Conservation (phyloP, 1,139 yeast genomes). For the Barnettozyma hawaiiensis region DNA sequence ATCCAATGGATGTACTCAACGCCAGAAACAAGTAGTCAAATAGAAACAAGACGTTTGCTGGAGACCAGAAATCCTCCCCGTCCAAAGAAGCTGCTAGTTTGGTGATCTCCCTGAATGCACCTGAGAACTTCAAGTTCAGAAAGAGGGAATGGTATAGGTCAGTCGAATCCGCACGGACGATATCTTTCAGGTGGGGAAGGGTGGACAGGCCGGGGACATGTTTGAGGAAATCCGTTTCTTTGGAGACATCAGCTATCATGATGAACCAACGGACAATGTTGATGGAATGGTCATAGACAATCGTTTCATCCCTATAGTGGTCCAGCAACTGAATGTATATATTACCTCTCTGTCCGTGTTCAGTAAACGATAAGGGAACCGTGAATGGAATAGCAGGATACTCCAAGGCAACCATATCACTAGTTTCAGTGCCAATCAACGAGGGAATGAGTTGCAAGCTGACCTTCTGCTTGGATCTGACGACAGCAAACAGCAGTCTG, state of each 20-base stretch:
- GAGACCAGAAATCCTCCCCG: constrained; percentile 39
- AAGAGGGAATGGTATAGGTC: constrained; percentile 20
- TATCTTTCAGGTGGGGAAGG: background rate
- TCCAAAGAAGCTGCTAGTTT: constrained; percentile 24
- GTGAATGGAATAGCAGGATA: constrained; percentile 32
- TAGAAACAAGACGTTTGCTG: constrained; percentile 35
- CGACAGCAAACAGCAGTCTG: constrained; percentile 22
- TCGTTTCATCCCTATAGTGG: constrained; percentile 12
- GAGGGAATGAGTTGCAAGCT: constrained; percentile 5
- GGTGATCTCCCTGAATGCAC: constrained; percentile 25
- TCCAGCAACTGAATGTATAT: constrained; percentile 28
- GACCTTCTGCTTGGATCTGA: constrained; percentile 18
- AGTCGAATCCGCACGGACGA: constrained; percentile 9
- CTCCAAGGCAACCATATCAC: constrained; percentile 26
- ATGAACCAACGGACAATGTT: constrained; percentile 33
- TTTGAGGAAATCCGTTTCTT: constrained; percentile 25
- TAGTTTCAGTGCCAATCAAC: background rate
- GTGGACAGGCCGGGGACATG: constrained; percentile 18
- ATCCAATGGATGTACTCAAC: constrained; percentile 17
- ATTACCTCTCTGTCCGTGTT: constrained; percentile 37
- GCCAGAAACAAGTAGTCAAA: constrained; percentile 30
- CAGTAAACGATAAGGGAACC: constrained; percentile 43
- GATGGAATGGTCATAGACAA: constrained; percentile 28
- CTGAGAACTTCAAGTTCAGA: constrained; percentile 28
- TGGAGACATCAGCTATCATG: constrained; percentile 37